These are phyloP conservation scores for Ogataea sp. DNA, from an alignment of 805 yeast genomes.

Conservation along the genomic window DNA sequence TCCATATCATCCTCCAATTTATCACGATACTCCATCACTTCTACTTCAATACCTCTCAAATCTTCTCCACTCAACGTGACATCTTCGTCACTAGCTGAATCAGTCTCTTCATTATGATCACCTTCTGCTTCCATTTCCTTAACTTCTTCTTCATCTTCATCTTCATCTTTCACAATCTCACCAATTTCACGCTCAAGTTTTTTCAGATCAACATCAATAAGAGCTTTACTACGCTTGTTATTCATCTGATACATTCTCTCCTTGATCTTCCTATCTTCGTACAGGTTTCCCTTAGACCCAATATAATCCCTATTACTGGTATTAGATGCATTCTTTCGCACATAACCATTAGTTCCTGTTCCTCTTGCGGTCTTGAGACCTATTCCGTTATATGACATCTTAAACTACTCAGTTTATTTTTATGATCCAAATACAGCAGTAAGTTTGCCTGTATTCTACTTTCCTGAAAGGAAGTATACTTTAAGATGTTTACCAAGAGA, in stretches of 20 bases:
- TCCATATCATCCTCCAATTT: constrained; percentile 38
- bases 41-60: constrained; percentile 33
- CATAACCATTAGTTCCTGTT: constrained; percentile 54
- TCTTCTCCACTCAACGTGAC: constrained; percentile 5
- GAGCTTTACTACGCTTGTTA: constrained; percentile 3
- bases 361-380: constrained; percentile 53
- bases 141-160: not conserved
- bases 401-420: too few relatives aligned
- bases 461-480: too few relatives aligned
- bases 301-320: constrained; percentile 13
- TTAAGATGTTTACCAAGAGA: too few relatives aligned
- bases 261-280: constrained; percentile 26
- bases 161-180: not conserved
- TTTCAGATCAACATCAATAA: not conserved
- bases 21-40: constrained; percentile 44
- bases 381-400: constrained; percentile 51
- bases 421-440: too few relatives aligned
- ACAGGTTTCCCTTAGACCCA: constrained; percentile 28
- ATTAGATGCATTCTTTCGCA: constrained; percentile 36
- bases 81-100: not conserved
- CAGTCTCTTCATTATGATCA: too few relatives aligned
- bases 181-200: constrained; percentile 19
- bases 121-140: not conserved
- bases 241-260: constrained; percentile 4
- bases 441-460: too few relatives aligned